Evolutionary conservation across 805 yeast species (phyloP).

Genomic region (Zygotorulaspora chibaensis): DNA sequence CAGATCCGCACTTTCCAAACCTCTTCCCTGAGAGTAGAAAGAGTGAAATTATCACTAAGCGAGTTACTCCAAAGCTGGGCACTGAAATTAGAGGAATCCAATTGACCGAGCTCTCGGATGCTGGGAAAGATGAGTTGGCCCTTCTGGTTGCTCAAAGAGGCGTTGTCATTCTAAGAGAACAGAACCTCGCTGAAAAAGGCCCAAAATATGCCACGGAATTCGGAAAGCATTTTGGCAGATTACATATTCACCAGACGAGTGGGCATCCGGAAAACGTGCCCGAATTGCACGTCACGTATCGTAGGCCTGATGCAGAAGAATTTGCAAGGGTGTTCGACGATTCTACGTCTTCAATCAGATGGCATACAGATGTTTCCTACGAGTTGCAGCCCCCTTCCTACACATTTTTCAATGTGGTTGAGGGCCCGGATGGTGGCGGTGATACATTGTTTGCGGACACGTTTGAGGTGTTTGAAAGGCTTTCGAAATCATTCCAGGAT

Average conservation of each 20-base stretch:
- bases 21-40: slow-evolving; percentile 25
- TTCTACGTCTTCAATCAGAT: slow-evolving; percentile 31
- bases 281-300: slow-evolving; percentile 58
- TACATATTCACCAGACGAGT: slow-evolving; percentile 70
- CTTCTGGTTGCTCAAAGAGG: slow-evolving; percentile 64
- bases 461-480: slow-evolving; percentile 63
- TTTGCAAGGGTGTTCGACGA: slow-evolving; percentile 30
- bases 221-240: slow-evolving; percentile 63
- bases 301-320: slow-evolving; percentile 40
- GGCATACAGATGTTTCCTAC: slow-evolving; percentile 76
- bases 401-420: slow-evolving; percentile 62
- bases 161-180: slow-evolving; percentile 61
- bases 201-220: slow-evolving; percentile 46
- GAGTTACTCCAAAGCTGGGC: slow-evolving; percentile 68
- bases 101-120: slow-evolving; percentile 47
- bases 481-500: slow-evolving; percentile 61
- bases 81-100: slow-evolving; percentile 59
- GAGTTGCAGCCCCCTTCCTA: slow-evolving; percentile 70
- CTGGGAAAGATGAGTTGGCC: slow-evolving; percentile 67
- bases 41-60: slow-evolving; percentile 29
- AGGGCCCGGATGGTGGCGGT: slow-evolving; percentile 63
- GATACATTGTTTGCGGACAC: slow-evolving; percentile 76
- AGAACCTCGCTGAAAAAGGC: slow-evolving; percentile 57
- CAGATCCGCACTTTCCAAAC: slow-evolving; percentile 20
- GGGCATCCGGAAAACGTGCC: slow-evolving; percentile 61